Evolutionary conservation across 2,329 filamentous ascomycete genomes (phyloP).

Genomic region (Colletotrichum sp.): DNA sequence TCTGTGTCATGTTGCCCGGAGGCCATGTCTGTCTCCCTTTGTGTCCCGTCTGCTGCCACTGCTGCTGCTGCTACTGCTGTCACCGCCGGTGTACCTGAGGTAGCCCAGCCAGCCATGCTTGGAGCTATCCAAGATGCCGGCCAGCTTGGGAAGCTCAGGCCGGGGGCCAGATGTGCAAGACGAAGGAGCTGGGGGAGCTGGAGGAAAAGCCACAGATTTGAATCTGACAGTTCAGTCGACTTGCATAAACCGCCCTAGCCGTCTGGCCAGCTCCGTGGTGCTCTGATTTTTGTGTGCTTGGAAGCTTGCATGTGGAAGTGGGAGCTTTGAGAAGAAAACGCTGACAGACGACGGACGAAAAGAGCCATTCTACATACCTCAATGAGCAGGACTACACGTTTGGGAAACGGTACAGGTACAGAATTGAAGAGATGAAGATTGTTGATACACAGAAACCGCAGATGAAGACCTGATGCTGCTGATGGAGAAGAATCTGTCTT

Average conservation of each 20-base stretch:
- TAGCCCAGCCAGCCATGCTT: background rate
- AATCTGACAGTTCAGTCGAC: background rate
- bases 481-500: background rate
- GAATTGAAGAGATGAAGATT: slow-evolving; percentile 44
- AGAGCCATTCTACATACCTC: slow-evolving; percentile 11
- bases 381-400: slow-evolving; percentile 16
- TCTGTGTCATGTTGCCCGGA: background rate
- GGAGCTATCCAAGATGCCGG: slow-evolving; percentile 10
- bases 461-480: slow-evolving; percentile 2
- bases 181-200: background rate
- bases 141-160: background rate
- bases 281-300: background rate
- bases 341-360: background rate
- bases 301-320: background rate
- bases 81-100: background rate
- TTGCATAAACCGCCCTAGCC: background rate
- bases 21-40: background rate
- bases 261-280: background rate
- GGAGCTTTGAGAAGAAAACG: background rate
- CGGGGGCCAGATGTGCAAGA: background rate
- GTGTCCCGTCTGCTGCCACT: background rate
- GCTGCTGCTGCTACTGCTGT: background rate
- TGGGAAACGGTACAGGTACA: background rate
- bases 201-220: background rate
- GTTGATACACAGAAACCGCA: slow-evolving; percentile 16